These are phyloP conservation scores for Boletus albobrunnescens DNA, from an alignment of 1,284 basidiomycete species.

Conservation along the genomic window DNA sequence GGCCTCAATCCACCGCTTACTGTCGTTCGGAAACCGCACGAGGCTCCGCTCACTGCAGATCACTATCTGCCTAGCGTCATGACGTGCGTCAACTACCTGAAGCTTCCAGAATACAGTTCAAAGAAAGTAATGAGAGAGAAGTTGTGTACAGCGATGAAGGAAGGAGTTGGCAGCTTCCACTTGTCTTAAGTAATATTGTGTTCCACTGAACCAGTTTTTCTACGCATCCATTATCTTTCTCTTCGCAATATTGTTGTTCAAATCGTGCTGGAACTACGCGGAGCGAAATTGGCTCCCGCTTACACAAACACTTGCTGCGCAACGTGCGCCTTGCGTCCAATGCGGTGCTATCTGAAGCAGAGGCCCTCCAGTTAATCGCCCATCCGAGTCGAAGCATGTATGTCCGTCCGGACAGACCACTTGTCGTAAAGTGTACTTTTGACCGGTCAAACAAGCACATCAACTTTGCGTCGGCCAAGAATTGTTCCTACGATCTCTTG, in stretches of 20 bases:
- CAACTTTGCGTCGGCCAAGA: slow-evolving; percentile 69
- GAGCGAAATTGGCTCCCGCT: slow-evolving; percentile 8
- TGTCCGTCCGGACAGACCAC: slow-evolving; percentile 55
- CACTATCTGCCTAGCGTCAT: slow-evolving; percentile 97
- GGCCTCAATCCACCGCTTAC: slow-evolving; percentile 93
- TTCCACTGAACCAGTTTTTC: slow-evolving; percentile 23
- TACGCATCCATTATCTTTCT: slow-evolving; percentile 16
- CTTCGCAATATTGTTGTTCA: slow-evolving; percentile 13
- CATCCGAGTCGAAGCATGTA: slow-evolving; percentile 32
- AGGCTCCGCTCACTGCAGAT: slow-evolving; percentile 84
- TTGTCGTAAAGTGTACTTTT: slow-evolving; percentile 77
- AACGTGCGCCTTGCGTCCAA: slow-evolving; percentile 12
- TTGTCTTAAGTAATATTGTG: slow-evolving; percentile 57
- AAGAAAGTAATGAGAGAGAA: slow-evolving; percentile 80
- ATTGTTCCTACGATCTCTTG: slow-evolving; percentile 71
- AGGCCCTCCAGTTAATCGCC: background rate
- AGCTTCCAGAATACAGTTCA: slow-evolving; percentile 88
- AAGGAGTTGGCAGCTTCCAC: slow-evolving; percentile 94
- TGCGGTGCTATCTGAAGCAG: slow-evolving; percentile 1
- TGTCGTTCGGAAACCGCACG: slow-evolving; percentile 95
- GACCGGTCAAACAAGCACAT: slow-evolving; percentile 72
- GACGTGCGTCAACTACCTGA: slow-evolving; percentile 98
- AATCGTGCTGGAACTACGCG: no score
- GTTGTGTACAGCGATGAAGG: slow-evolving; percentile 76
- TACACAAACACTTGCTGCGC: slow-evolving; percentile 19